phyloP scores from a whole-genome alignment of 352 stramenopile genomes.

The Pythium rhizo-oryzae region DNA sequence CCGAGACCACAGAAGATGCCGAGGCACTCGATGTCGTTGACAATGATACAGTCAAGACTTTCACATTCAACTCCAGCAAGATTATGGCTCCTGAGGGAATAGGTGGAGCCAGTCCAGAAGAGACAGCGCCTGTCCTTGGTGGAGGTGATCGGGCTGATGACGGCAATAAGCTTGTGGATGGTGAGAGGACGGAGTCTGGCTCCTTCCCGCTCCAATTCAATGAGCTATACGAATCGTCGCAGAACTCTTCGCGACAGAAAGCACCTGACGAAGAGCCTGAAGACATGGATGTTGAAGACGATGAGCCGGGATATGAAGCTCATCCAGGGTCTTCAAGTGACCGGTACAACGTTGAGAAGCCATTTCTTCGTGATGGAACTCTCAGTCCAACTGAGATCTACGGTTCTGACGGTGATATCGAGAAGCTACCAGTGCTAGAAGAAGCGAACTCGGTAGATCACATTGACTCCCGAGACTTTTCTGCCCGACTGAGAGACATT shows the following conservation, averaged over 20 bases:
- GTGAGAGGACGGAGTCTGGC: neutral
- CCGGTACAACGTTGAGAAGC: too few species aligned
- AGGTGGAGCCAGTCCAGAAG: too few species aligned
- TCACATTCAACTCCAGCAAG: too few species aligned
- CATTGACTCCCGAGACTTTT: neutral
- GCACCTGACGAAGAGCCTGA: neutral
- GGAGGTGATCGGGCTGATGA: too few species aligned
- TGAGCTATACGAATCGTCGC: neutral
- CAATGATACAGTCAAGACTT: too few species aligned
- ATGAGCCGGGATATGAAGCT: neutral
- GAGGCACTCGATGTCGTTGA: slow-evolving; percentile 2
- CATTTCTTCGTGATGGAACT: neutral
- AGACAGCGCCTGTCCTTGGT: too few species aligned
- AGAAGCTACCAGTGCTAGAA: neutral
- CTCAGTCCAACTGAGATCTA: neutral
- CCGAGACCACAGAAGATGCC: slow-evolving; percentile 3
- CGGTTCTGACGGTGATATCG: neutral
- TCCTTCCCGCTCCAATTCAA: neutral
- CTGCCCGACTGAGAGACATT: slow-evolving; percentile 1
- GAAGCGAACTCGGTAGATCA: neutral
- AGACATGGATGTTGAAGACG: slow-evolving; percentile 18
- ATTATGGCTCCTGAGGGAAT: too few species aligned
- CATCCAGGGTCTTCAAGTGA: neutral
- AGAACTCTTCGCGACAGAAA: neutral
- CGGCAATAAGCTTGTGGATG: too few species aligned